Percentiles rank a stretch among this genome's conserved stretches.
These are phyloP conservation scores for Kluyveromyces lactis DNA, from an alignment of 805 yeast genomes.

Conservation along the genomic window DNA sequence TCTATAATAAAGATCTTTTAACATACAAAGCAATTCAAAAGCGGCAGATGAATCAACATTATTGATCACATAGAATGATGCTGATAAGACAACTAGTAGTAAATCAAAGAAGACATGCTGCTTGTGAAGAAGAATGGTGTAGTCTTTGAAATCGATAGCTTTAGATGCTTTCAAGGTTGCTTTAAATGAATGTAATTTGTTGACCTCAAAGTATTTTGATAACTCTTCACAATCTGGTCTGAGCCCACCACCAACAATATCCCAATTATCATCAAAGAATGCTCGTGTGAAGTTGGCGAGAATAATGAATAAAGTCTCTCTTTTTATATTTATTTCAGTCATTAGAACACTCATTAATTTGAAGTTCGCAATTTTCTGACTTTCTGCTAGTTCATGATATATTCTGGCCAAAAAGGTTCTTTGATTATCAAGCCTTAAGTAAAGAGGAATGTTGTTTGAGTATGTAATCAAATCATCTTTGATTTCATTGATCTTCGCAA, in stretches of 20 bases:
- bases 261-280: constrained; percentile 18
- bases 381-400: constrained; percentile 4
- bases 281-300: constrained; percentile 16
- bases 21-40: constrained; percentile 1
- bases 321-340: neutral
- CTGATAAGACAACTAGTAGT: constrained; percentile 17
- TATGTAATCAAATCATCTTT: constrained; percentile 9
- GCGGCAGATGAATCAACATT: constrained; percentile 12
- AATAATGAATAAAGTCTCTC: constrained; percentile 8
- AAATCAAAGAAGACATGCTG: constrained; percentile 13
- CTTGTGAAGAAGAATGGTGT: neutral
- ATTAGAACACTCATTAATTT: constrained; percentile 1
- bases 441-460: neutral
- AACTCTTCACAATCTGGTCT: neutral
- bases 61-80: constrained; percentile 15
- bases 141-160: constrained; percentile 1
- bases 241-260: constrained; percentile 9
- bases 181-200: neutral
- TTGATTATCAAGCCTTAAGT: neutral
- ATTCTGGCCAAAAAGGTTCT: neutral
- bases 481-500: constrained; percentile 13
- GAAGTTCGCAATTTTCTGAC: neutral
- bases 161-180: neutral
- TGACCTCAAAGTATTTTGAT: neutral
- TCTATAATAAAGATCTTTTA: neutral